Evolutionary conservation across 139 green algal genomes (phyloP), one percentile per base, ranked within the genome.

Genomic region (Chlamydomonas asymmetrica): DNA sequence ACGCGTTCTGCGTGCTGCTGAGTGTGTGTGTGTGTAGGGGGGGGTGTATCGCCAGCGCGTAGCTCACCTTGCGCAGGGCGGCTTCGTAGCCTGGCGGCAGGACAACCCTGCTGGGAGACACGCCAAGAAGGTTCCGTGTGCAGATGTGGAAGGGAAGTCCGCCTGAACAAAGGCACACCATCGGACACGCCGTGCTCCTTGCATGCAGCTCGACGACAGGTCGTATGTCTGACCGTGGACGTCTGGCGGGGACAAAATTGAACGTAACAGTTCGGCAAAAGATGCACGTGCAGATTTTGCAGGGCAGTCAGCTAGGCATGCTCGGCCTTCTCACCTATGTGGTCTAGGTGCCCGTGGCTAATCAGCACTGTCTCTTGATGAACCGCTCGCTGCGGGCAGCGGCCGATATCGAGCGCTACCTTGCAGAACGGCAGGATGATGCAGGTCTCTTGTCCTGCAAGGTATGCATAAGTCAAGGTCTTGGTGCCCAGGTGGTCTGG

Each of bases 271-370:
- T 27, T 25, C 67, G 62, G 57, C 60, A 45, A 23, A 71, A 59
- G 6, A 48, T 20, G 59, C 45, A 3, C 40, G 39, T 25, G 43
- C 10, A 6, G 48, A 20, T 20, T 56, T 16, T 56, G 48, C 48
- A 56, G 48, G 48, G 48, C 20, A 27, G 48, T 16, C 48, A 56
- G 16, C 48, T 20, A 84, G 60, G 34, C 9, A 4, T 6, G 61
- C 57, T 29, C 57, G 57, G 5, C 41, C 62, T 23, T 59, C 41
- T 84, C 89, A 0, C 90, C 90, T 5, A 95, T 80, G 77, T 95
- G 91, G 78, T 95, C 91, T 67, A 95, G 70, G 80, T 95, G 91
- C 1, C 79, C 84, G 76, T 95, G 91, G 16, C 73, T 86, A 13
- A 95, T 69, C 40, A 93, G 82, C 64, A 94, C 68, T 4, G 63